Conservation (phyloP, 2,329 filamentous ascomycete species). For the Aureobasidium sp. region DNA sequence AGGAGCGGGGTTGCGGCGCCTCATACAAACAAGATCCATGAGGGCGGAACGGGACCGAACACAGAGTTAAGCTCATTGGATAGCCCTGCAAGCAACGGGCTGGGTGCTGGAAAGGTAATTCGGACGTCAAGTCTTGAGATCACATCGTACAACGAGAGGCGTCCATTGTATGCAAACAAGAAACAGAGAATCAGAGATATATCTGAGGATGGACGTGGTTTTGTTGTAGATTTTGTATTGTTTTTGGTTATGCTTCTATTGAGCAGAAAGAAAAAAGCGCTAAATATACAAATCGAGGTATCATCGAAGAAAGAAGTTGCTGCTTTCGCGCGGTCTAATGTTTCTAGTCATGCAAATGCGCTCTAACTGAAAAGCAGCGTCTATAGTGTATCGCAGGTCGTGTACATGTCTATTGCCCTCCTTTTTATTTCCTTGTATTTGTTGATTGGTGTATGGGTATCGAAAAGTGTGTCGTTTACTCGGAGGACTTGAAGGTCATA, state of each 20-base stretch:
- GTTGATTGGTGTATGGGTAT: not conserved
- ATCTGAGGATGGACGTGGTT: too few species aligned
- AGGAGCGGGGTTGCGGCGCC: not conserved
- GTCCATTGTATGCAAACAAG: too few species aligned
- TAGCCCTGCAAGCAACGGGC: not conserved
- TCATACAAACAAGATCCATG: not conserved
- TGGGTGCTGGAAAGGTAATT: not conserved
- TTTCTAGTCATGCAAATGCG: not conserved
- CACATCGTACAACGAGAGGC: too few species aligned
- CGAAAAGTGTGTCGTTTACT: constrained; percentile 14
- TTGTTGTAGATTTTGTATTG: too few species aligned
- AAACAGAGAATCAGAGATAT: too few species aligned
- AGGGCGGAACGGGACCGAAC: not conserved
- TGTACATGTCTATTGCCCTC: not conserved
- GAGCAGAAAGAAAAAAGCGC: not conserved
- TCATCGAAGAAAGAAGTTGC: not conserved
- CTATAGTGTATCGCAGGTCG: not conserved
- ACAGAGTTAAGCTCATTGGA: not conserved
- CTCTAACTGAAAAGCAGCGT: not conserved
- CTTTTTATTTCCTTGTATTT: not conserved
- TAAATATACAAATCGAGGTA: not conserved
- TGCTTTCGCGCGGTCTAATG: not conserved
- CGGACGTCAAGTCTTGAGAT: not conserved
- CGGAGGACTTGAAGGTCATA: constrained; percentile 38
- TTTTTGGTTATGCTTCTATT: too few species aligned